Base-by-base conservation (phyloP, 1,284 basidiomycete genomes). In the Ganoderma meredithae region DNA sequence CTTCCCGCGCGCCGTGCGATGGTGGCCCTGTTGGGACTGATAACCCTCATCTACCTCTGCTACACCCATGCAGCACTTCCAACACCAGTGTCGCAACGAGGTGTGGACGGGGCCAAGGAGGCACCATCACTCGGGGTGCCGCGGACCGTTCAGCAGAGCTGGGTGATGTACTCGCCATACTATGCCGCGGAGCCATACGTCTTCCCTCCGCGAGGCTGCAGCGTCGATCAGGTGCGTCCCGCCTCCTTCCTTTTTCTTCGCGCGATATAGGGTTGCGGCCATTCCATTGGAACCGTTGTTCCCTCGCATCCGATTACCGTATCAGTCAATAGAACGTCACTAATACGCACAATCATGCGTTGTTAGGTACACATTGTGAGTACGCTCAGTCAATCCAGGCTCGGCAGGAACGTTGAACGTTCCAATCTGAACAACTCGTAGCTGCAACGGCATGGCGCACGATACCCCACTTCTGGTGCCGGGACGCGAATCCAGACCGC, bases 361-460 rank as follows among this genome's bases (percentile, higher is more conserved):
- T 60, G 10, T 13, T 39, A 68, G 67, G 67, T 44, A 39, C 22
- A 64, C 17, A 60, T 41, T 60, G 60, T 58, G 25, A 36, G 58
- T 55, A 31, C 15, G 12, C 22, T 22, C 17, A 22, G 13, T 25
- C 36, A 2, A 6, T 36, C 9, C 36, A 25, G 17, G 7, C 15
- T 36, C 40, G 49, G 36, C 19, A n/a, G 40, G 31, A 27, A 19
- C 63, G 27, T 22, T 22, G 25, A 27, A 15, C 63, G 27, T 22
- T 22, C 2, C 22, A 17, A 10, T 17, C 25, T 63, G 61, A 62
- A 19, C 19, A 4, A 3, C 1, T 36, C 25, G 5, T 31, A 95
- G 94, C 80, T 97, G n/a, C 91, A 96, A 80, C 84, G 95, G 12
- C 95, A 97, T 74, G 93, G 94, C 0, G 90, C 93, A 1, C 86